phyloP scores from a whole-genome alignment of 2,329 filamentous ascomycete genomes.

The Nigrospora oryzae region DNA sequence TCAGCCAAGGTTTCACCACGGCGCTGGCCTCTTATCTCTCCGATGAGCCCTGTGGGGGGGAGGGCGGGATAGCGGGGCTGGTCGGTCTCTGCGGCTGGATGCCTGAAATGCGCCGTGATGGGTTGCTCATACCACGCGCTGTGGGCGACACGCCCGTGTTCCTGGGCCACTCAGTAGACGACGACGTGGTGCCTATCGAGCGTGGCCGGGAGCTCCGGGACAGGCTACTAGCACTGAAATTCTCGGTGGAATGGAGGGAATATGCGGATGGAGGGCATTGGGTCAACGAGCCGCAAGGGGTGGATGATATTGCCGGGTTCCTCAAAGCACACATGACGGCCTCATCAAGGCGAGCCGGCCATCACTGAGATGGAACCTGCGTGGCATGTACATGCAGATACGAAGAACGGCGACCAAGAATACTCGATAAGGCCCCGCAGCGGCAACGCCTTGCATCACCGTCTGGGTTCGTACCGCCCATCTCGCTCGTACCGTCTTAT shows the following conservation, averaged over 20 bases:
- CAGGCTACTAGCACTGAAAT: constrained; percentile 4
- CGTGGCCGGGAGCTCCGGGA: constrained; percentile 14
- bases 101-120: constrained; percentile 1
- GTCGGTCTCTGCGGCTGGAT: constrained; percentile 21
- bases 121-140: background rate
- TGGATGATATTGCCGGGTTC: constrained; percentile 13
- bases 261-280: constrained; percentile 16
- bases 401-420: too few species aligned
- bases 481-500: constrained; percentile 6
- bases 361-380: too few species aligned
- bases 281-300: constrained; percentile 16
- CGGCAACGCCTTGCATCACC: background rate
- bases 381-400: too few species aligned
- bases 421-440: too few species aligned
- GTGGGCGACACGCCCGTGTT: constrained; percentile 12
- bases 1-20: constrained; percentile 22
- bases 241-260: constrained; percentile 16
- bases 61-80: constrained; percentile 13
- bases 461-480: constrained; percentile 5
- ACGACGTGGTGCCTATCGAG: constrained; percentile 16
- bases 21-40: constrained; percentile 9
- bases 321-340: background rate
- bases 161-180: constrained; percentile 17
- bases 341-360: too few species aligned
- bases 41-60: background rate